phyloP scores from a whole-genome alignment of 2,329 filamentous ascomycete species.

The Penicillium psychrosexuale region DNA sequence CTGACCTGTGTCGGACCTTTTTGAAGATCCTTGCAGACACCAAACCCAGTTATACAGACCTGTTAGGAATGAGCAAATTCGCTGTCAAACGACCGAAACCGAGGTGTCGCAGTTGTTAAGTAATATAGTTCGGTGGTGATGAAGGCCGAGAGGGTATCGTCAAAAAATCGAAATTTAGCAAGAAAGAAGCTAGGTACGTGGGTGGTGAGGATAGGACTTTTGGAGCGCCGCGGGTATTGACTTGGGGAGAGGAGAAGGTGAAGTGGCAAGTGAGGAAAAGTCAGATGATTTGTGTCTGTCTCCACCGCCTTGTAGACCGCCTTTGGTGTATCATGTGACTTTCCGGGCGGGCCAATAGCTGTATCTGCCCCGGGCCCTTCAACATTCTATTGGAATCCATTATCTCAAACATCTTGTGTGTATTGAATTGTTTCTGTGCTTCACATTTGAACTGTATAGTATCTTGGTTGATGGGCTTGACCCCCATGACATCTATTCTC shows the following conservation, averaged over 20 bases:
- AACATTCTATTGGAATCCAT: background rate
- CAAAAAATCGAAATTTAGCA: background rate
- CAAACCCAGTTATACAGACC: background rate
- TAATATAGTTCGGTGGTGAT: background rate
- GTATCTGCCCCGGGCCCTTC: background rate
- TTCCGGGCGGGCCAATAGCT: too few relatives aligned
- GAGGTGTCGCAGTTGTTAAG: background rate
- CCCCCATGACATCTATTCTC: background rate
- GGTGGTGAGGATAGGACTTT: background rate
- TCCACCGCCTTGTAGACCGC: slow-evolving; percentile 18
- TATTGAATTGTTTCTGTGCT: background rate
- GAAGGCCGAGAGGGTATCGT: background rate
- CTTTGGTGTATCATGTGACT: background rate
- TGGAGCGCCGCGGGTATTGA: background rate
- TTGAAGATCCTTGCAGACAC: background rate
- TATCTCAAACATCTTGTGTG: background rate
- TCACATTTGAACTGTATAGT: background rate
- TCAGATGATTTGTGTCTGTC: slow-evolving; percentile 8
- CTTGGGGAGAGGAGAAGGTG: slow-evolving; percentile 6
- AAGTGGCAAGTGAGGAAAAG: slow-evolving; percentile 18
- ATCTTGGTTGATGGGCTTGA: background rate
- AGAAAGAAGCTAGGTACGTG: too few relatives aligned
- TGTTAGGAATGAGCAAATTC: background rate
- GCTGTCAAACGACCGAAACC: background rate
- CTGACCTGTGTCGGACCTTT: slow-evolving; percentile 9